phyloP scores from a whole-genome alignment of 495 filamentous ascomycete genomes.

The Aspergillus carlsbadensis region DNA sequence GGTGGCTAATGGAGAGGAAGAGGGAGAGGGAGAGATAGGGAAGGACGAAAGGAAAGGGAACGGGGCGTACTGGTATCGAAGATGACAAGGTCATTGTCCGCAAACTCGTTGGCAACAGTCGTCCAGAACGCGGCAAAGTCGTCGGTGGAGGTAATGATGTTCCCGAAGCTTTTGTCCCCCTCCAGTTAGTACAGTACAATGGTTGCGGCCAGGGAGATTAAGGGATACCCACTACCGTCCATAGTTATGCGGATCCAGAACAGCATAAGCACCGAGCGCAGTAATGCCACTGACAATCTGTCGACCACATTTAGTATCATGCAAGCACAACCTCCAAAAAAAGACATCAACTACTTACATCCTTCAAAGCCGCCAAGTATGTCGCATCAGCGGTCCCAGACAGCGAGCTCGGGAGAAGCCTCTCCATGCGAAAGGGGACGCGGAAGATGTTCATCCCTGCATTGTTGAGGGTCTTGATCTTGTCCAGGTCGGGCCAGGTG shows the following conservation, averaged over 20 bases:
- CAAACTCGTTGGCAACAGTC: conserved; percentile 59
- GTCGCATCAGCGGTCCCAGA: conserved; percentile 39
- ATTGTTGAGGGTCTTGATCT: conserved; percentile 56
- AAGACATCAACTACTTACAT: conserved; percentile 30
- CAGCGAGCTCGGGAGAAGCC: conserved; percentile 53
- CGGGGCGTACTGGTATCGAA: conserved; percentile 47
- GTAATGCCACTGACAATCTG: conserved; percentile 63
- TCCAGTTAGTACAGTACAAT: not conserved
- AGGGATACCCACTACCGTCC: conserved; percentile 45
- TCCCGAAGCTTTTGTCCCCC: conserved; percentile 48
- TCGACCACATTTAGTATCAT: not conserved
- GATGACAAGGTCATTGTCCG: conserved; percentile 59
- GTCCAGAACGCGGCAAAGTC: conserved; percentile 64
- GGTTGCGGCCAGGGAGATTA: not conserved
- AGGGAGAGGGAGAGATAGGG: no score
- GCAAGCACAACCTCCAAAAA: not conserved
- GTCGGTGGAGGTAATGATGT: conserved; percentile 59
- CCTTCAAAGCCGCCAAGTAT: conserved; percentile 42
- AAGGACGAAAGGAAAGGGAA: no score
- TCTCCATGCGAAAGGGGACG: conserved; percentile 70
- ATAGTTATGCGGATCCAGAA: conserved; percentile 72
- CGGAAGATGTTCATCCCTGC: conserved; percentile 71
- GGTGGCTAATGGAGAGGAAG: no score
- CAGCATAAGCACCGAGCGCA: conserved; percentile 59
- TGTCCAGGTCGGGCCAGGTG: conserved; percentile 55